Evolutionary conservation across 371 early-diverging fungal species (phyloP).

Genomic region (Batkoa obscura): DNA sequence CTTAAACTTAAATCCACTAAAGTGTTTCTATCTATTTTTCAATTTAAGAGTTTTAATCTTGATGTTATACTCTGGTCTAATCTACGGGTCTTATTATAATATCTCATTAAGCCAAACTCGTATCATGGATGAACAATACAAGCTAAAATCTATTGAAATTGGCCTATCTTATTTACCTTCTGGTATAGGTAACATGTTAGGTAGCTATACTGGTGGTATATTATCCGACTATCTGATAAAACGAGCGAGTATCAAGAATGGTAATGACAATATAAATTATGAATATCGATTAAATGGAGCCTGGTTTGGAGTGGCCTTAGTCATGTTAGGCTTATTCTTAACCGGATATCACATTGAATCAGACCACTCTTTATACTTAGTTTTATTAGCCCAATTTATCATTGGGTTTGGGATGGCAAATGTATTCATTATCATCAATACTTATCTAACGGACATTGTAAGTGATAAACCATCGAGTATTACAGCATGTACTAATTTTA

Average conservation of each 20-base stretch:
- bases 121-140: slow-evolving; percentile 13
- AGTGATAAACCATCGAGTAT: slow-evolving; percentile 8
- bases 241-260: no score
- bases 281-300: slow-evolving; percentile 18
- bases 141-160: slow-evolving; percentile 17
- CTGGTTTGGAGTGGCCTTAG: slow-evolving; percentile 18
- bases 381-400: slow-evolving; percentile 1
- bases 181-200: slow-evolving; percentile 23
- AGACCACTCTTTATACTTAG: slow-evolving; percentile 7
- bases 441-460: slow-evolving; percentile 12
- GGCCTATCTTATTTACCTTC: slow-evolving; percentile 21
- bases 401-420: not conserved
- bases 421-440: not conserved
- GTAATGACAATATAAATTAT: not conserved
- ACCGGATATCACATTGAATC: slow-evolving; percentile 21
- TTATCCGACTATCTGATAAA: slow-evolving; percentile 11
- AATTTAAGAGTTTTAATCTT: not conserved
- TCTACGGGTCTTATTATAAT: slow-evolving; percentile 30
- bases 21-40: no score
- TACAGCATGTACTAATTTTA: not conserved
- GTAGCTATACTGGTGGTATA: slow-evolving; percentile 19
- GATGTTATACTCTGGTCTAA: slow-evolving; percentile 22
- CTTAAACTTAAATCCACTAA: no score
- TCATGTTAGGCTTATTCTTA: slow-evolving; percentile 16
- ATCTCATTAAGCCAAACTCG: slow-evolving; percentile 18